Evolutionary conservation across 2,329 filamentous ascomycete genomes (phyloP).

Genomic region (Neonectria hederae): DNA sequence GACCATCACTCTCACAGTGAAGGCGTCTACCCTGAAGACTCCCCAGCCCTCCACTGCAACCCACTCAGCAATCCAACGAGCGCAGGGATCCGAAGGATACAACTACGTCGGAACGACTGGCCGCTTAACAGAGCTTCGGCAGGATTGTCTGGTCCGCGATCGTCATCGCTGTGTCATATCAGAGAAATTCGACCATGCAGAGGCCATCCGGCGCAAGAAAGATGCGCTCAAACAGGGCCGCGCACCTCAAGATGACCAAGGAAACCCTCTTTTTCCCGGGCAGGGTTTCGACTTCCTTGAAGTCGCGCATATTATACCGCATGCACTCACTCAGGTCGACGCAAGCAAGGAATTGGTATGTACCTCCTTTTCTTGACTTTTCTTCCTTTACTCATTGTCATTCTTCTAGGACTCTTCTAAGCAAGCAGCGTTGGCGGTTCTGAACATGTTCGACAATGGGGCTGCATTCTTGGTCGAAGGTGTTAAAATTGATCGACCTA

Average conservation of each 20-base stretch:
- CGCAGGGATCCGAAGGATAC: slow-evolving; percentile 7
- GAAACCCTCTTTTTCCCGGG: not conserved
- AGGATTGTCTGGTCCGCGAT: slow-evolving; percentile 20
- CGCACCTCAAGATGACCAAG: slow-evolving; percentile 5
- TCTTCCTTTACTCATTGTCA: not conserved
- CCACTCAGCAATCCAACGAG: slow-evolving; percentile 16
- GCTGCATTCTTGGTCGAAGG: slow-evolving; percentile 50
- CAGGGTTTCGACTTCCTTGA: slow-evolving; percentile 9
- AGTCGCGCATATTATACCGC: slow-evolving; percentile 22
- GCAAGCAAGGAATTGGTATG: not conserved
- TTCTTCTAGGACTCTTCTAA: slow-evolving; percentile 36
- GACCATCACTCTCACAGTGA: not conserved
- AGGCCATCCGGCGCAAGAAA: slow-evolving; percentile 9
- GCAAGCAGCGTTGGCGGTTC: slow-evolving; percentile 48
- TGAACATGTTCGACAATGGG: slow-evolving; percentile 54
- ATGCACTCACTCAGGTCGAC: slow-evolving; percentile 7
- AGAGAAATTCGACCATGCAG: slow-evolving; percentile 9
- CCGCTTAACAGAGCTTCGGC: slow-evolving; percentile 9
- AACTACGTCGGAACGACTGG: slow-evolving; percentile 16
- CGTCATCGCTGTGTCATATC: slow-evolving; percentile 25
- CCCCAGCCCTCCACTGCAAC: not conserved
- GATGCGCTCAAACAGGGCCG: not conserved
- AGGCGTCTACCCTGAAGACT: not conserved
- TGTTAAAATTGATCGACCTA: slow-evolving; percentile 50
- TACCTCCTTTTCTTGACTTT: not conserved